Conservation (phyloP, 208 protist genomes). For the Trichomonas vaginalis region DNA sequence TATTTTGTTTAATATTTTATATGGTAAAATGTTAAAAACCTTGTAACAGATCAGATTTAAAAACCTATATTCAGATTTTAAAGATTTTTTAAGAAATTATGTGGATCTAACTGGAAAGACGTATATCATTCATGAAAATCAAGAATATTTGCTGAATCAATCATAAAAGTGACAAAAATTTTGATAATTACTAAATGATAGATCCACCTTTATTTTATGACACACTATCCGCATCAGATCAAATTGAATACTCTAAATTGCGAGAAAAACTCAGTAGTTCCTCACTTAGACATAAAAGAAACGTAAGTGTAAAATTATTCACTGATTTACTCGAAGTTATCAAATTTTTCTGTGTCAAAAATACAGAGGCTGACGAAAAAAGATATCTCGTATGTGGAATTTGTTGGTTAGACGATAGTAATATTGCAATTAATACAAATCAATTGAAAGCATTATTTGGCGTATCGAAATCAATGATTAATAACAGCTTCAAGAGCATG, state of each 20-base stretch:
- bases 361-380: not conserved
- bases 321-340: not conserved
- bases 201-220: not conserved
- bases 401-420: not conserved
- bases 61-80: no score
- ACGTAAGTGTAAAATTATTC: not conserved
- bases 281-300: not conserved
- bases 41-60: no score
- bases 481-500: not conserved
- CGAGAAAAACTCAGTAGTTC: not conserved
- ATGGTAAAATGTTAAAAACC: no score
- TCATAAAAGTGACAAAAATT: no score
- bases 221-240: not conserved
- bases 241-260: not conserved
- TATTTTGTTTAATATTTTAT: no score
- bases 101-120: no score
- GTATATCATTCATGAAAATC: no score
- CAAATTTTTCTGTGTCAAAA: not conserved
- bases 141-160: no score
- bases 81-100: no score
- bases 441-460: not conserved
- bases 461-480: not conserved
- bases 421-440: not conserved
- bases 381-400: not conserved
- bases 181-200: not conserved